Percentiles rank a stretch among this genome's conserved stretches.
Evolutionary conservation across 306 rosid genomes (phyloP).

Genomic region (Parietaria judaica): DNA sequence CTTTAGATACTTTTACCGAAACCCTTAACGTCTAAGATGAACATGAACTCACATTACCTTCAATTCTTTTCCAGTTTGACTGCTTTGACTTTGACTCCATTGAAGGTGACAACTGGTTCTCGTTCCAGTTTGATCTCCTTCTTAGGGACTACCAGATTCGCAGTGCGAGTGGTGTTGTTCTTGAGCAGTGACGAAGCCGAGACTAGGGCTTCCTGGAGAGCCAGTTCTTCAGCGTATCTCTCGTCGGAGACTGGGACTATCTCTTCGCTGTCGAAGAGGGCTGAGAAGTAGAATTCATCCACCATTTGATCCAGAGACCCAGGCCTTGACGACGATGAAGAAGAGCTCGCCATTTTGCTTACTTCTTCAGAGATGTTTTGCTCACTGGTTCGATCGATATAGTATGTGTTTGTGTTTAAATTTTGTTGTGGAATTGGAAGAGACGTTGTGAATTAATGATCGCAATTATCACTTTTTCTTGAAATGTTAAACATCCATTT

Average conservation of each 20-base stretch:
- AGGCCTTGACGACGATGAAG: too few species aligned
- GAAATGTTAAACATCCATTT: too few species aligned
- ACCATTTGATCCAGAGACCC: constrained; percentile 10
- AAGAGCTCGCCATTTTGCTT: too few species aligned
- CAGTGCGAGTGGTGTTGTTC: background rate
- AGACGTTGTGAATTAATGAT: too few species aligned
- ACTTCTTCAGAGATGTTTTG: too few species aligned
- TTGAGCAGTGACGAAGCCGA: constrained; percentile 26
- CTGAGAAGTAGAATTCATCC: constrained; percentile 58
- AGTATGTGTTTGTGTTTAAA: too few species aligned
- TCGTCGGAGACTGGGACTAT: constrained; percentile 53
- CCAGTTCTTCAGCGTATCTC: constrained; percentile 43
- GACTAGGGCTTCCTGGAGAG: constrained; percentile 49
- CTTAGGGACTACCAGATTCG: background rate
- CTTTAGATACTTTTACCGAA: too few species aligned
- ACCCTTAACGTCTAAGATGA: too few species aligned
- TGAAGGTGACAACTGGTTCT: background rate
- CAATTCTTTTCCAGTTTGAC: background rate
- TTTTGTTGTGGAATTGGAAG: too few species aligned
- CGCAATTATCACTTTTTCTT: too few species aligned
- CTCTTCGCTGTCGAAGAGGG: constrained; percentile 32
- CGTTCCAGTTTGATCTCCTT: background rate
- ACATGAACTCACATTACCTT: too few species aligned
- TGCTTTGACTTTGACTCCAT: background rate
- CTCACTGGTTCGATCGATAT: too few species aligned